Conservation (phyloP, 2,329 filamentous ascomycete species). For the Fusarium sp. region DNA sequence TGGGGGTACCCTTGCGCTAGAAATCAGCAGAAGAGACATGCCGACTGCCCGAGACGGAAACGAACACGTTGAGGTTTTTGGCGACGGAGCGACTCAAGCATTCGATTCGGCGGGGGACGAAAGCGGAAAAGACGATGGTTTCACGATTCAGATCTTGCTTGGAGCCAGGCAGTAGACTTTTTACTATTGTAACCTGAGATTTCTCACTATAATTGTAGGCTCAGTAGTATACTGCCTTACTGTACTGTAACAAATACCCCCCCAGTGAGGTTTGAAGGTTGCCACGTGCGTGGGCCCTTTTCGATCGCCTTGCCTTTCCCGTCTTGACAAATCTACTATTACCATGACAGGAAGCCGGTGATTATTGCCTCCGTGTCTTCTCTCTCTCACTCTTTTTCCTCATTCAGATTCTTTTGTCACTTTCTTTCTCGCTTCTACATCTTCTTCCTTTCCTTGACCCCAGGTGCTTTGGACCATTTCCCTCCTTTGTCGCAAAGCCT, state of each 20-base stretch:
- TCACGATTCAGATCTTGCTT: constrained; percentile 20
- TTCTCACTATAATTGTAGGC: neutral
- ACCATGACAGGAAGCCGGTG: constrained; percentile 50
- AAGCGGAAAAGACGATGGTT: constrained; percentile 21
- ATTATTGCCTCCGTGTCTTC: constrained; percentile 39
- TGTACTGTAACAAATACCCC: neutral
- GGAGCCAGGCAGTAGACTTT: neutral
- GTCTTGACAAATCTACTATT: constrained; percentile 48
- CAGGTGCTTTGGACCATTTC: constrained; percentile 12
- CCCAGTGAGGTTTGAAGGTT: constrained; percentile 38
- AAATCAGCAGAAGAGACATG: constrained; percentile 29
- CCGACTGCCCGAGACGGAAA: constrained; percentile 46
- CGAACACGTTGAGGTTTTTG: constrained; percentile 53
- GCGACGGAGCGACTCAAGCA: constrained; percentile 11
- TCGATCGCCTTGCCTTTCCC: constrained; percentile 48
- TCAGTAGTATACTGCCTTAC: neutral
- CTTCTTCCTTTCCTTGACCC: constrained; percentile 19
- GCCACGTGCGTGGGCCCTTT: constrained; percentile 54
- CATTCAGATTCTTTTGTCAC: constrained; percentile 19
- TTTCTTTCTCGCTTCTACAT: constrained; percentile 25
- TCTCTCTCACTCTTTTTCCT: constrained; percentile 36
- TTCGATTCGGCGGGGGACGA: constrained; percentile 6
- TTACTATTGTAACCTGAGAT: neutral
- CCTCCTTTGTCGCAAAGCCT: constrained; percentile 35
- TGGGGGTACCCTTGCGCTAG: constrained; percentile 39